phyloP scores from a whole-genome alignment of 345 rosid genomes.

The Excoecaria cochinchinensis region DNA sequence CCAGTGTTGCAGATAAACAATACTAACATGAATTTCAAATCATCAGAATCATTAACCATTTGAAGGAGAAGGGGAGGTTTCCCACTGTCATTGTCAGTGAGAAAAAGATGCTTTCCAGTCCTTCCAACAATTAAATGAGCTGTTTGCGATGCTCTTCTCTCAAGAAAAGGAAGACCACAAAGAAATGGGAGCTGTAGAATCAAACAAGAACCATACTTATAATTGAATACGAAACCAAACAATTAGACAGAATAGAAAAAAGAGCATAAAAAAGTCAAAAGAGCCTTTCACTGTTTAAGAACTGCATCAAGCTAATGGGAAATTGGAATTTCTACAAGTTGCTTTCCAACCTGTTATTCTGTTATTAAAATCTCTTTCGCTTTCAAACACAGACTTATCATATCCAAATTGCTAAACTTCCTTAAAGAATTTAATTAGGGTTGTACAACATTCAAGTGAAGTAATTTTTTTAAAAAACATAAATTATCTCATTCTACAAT shows the following conservation, averaged over 20 bases:
- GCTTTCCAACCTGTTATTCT: not conserved
- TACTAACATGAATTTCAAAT: conserved; percentile 74
- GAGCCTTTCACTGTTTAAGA: not conserved
- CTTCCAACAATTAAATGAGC: conserved; percentile 87
- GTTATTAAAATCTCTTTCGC: not conserved
- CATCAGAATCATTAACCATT: conserved; percentile 73
- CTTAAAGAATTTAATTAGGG: not conserved
- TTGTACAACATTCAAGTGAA: not conserved
- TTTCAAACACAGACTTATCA: not conserved
- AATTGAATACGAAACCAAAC: not conserved
- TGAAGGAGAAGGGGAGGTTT: conserved; percentile 85
- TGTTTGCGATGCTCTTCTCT: conserved; percentile 77
- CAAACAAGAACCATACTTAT: not conserved
- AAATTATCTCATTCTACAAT: not conserved
- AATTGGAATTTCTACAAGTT: not conserved
- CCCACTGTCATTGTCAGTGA: conserved; percentile 72
- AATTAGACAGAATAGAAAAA: not conserved
- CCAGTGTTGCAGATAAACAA: conserved; percentile 1
- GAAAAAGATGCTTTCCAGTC: conserved; percentile 90
- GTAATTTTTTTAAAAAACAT: not conserved
- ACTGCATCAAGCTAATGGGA: not conserved
- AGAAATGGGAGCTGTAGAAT: conserved; percentile 75
- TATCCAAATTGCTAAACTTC: not conserved
- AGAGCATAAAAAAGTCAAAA: not conserved
- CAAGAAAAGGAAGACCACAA: conserved; percentile 89